Conservation (phyloP, 2,329 filamentous ascomycete genomes). For the Apiospora hydei region DNA sequence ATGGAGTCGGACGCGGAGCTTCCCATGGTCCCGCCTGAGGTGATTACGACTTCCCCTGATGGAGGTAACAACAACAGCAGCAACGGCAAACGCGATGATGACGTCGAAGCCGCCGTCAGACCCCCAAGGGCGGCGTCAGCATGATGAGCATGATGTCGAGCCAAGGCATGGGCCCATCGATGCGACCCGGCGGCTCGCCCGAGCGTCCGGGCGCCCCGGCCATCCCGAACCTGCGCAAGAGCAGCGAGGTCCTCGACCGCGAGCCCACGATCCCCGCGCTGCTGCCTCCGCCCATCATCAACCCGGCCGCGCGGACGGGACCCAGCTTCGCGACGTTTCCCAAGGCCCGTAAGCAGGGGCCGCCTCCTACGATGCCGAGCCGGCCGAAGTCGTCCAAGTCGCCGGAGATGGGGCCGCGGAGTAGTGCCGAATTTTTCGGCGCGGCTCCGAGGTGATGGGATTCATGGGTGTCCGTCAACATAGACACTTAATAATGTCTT, state of each 20-base stretch:
- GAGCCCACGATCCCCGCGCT: not conserved
- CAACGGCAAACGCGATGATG: not conserved
- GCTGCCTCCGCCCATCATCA: conserved; percentile 21
- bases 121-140: conserved; percentile 24
- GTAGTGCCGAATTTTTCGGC: not conserved
- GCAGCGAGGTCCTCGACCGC: conserved; percentile 12
- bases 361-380: not conserved
- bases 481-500: not conserved
- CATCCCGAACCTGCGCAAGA: not conserved
- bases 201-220: not conserved
- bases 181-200: conserved; percentile 22
- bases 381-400: not conserved
- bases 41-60: not conserved
- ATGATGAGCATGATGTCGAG: conserved; percentile 24
- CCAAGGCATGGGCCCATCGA: conserved; percentile 24
- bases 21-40: not conserved
- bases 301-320: conserved; percentile 30
- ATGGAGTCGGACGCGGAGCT: conserved; percentile 35
- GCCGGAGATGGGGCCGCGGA: not conserved
- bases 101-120: conserved; percentile 24
- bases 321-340: conserved; percentile 41
- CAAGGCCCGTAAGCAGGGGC: conserved; percentile 30
- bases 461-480: not conserved
- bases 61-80: not conserved
- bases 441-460: not conserved